Evolutionary conservation across 2,329 filamentous ascomycete species (phyloP).

Genomic region (Madurella mycetomatis): DNA sequence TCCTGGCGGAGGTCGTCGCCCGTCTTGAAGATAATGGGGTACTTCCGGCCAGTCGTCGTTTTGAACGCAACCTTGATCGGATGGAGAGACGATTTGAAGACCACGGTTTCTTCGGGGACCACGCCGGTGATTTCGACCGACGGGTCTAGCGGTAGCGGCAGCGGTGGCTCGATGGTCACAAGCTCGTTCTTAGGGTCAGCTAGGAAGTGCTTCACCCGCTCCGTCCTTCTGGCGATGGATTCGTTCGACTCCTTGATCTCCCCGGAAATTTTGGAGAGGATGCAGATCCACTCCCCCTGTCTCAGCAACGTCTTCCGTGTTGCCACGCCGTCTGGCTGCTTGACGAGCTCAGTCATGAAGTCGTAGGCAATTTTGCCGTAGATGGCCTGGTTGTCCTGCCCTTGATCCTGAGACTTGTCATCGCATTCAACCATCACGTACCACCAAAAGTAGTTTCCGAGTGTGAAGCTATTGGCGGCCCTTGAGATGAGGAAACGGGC

Average conservation of each 20-base stretch:
- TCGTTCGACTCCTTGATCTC: slow-evolving; percentile 80
- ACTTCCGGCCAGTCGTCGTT: slow-evolving; percentile 69
- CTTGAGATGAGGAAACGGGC: slow-evolving; percentile 85
- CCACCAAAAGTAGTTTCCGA: slow-evolving; percentile 97
- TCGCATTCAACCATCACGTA: slow-evolving; percentile 98
- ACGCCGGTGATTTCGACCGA: slow-evolving; percentile 74
- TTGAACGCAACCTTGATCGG: slow-evolving; percentile 90
- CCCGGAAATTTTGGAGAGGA: slow-evolving; percentile 82
- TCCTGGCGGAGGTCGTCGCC: slow-evolving; percentile 96
- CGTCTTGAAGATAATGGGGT: slow-evolving; percentile 94
- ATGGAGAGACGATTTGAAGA: slow-evolving; percentile 93
- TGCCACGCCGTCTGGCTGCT: slow-evolving; percentile 63
- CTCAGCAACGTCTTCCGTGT: slow-evolving; percentile 72
- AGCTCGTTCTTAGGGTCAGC: slow-evolving; percentile 90
- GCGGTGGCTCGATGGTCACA: slow-evolving; percentile 72
- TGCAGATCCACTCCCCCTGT: slow-evolving; percentile 83
- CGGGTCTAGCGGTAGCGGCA: slow-evolving; percentile 86
- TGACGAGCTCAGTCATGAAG: slow-evolving; percentile 85
- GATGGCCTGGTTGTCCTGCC: slow-evolving; percentile 70
- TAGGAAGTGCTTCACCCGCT: slow-evolving; percentile 77
- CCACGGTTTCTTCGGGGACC: slow-evolving; percentile 76
- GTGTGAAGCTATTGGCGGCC: slow-evolving; percentile 79
- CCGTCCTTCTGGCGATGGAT: slow-evolving; percentile 73
- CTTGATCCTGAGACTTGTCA: slow-evolving; percentile 72
- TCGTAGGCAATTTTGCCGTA: slow-evolving; percentile 94